These are phyloP conservation scores for Saccharomycopsis vini DNA, from an alignment of 805 yeast genomes.

Conservation along the genomic window DNA sequence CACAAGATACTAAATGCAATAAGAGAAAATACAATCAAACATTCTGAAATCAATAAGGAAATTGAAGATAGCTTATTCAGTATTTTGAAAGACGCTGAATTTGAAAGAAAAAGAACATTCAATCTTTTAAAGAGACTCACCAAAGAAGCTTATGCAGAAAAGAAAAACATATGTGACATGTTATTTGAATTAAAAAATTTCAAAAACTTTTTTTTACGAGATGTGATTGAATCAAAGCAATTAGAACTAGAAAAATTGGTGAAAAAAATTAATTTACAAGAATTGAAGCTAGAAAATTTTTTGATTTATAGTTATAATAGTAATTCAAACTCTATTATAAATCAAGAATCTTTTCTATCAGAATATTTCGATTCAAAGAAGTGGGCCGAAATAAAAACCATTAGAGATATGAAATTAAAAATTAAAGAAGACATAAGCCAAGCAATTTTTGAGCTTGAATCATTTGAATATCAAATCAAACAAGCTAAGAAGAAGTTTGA, in stretches of 20 bases:
- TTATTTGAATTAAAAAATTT: slow-evolving; percentile 5
- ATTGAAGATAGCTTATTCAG: slow-evolving; percentile 7
- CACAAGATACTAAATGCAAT: slow-evolving; percentile 11
- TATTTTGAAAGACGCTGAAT: slow-evolving; percentile 8
- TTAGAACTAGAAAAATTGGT: slow-evolving; percentile 1
- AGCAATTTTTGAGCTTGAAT: slow-evolving; percentile 4
- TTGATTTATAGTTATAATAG: too few species aligned
- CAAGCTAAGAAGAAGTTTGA: slow-evolving; percentile 5
- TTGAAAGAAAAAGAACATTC: slow-evolving; percentile 6
- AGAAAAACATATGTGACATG: slow-evolving; percentile 5
- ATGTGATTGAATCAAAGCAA: slow-evolving; percentile 2
- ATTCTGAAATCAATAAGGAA: slow-evolving; percentile 14
- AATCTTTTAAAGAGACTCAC: slow-evolving; percentile 2
- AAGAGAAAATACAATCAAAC: slow-evolving; percentile 15
- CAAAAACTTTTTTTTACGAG: slow-evolving; percentile 2
- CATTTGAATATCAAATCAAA: slow-evolving; percentile 9
- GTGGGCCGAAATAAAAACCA: too few species aligned
- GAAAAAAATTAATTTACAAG: too few species aligned
- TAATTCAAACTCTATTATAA: too few species aligned
- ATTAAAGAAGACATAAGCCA: too few species aligned
- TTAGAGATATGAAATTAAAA: too few species aligned
- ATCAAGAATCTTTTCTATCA: too few species aligned
- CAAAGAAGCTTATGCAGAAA: not conserved
- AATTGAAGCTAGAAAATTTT: too few species aligned
- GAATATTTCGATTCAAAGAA: too few species aligned